Conservation (phyloP, 805 yeast species). For the Candida yuanshanica region DNA sequence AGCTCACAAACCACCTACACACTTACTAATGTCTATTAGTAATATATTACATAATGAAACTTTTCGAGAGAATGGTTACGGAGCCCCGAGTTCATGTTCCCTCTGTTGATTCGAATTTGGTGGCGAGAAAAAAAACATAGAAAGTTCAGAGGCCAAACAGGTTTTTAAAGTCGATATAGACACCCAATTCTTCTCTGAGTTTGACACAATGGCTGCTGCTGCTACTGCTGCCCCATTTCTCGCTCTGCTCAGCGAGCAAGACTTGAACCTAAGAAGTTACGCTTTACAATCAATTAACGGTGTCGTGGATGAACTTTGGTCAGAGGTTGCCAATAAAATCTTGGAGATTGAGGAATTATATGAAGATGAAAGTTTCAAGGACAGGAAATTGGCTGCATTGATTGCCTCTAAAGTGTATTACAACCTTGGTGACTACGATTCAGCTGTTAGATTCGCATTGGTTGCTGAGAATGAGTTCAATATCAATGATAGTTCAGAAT, state of each 20-base stretch:
- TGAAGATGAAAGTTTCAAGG: conserved; percentile 75
- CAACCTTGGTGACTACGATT: conserved; percentile 88
- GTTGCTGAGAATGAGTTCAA: conserved; percentile 79
- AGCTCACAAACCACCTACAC: no score
- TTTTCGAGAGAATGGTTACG: background rate
- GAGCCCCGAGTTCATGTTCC: background rate
- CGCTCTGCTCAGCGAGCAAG: conserved; percentile 83
- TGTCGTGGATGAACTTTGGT: conserved; percentile 90
- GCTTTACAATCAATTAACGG: conserved; percentile 79
- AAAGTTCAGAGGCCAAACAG: background rate
- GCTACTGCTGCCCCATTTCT: conserved; percentile 89
- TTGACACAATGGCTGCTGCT: conserved; percentile 27
- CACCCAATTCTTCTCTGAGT: background rate
- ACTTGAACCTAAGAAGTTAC: conserved; percentile 67
- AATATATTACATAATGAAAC: no score
- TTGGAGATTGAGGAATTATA: conserved; percentile 85
- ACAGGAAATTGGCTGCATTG: conserved; percentile 81
- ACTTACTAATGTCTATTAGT: no score
- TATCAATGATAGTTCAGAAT: conserved; percentile 72
- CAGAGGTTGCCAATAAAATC: conserved; percentile 90
- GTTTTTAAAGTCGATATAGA: background rate
- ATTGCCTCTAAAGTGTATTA: conserved; percentile 87
- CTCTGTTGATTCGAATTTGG: background rate
- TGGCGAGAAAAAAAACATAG: background rate
- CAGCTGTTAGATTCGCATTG: conserved; percentile 84